These are phyloP conservation scores for Suillus spraguei DNA, from an alignment of 768 basidiomycete genomes.

Conservation along the genomic window DNA sequence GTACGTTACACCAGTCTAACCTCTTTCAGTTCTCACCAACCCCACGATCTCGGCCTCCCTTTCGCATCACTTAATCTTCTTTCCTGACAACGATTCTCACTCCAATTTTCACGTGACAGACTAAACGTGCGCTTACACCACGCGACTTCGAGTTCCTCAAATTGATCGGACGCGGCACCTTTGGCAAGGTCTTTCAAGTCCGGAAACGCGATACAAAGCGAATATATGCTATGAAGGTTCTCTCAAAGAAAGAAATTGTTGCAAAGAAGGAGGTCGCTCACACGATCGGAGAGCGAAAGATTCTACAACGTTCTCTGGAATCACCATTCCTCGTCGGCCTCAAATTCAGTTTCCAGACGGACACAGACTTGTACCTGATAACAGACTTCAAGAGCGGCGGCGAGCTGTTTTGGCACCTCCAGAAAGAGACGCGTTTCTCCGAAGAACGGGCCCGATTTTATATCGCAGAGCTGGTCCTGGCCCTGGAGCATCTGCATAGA, in stretches of 20 bases:
- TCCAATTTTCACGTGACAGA: conserved; percentile 46
- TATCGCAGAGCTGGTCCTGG: conserved; percentile 92
- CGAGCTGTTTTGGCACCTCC: conserved; percentile 98
- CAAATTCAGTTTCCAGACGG: conserved; percentile 98
- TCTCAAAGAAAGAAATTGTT: conserved; percentile 98
- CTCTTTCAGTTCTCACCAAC: conserved; percentile 27
- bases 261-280: conserved; percentile 99
- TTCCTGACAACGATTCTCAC: conserved; percentile 23
- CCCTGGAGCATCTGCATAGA: conserved; percentile 96
- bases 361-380: conserved; percentile 91
- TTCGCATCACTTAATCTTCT: conserved; percentile 24
- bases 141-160: conserved; percentile 99
- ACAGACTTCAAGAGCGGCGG: conserved; percentile 99
- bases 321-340: conserved; percentile 97
- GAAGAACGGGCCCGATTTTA: conserved; percentile 97
- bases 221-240: conserved; percentile 99
- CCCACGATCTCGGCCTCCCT: conserved; percentile 25
- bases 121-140: conserved; percentile 85
- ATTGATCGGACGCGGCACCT: conserved; percentile 97
- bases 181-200: conserved; percentile 98
- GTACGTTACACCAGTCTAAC: conserved; percentile 46
- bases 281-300: conserved; percentile 99
- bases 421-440: conserved; percentile 90
- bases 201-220: conserved; percentile 97
- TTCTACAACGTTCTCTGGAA: conserved; percentile 89